Conservation (phyloP, 345 rosid genomes). For the Turnera subulata region DNA sequence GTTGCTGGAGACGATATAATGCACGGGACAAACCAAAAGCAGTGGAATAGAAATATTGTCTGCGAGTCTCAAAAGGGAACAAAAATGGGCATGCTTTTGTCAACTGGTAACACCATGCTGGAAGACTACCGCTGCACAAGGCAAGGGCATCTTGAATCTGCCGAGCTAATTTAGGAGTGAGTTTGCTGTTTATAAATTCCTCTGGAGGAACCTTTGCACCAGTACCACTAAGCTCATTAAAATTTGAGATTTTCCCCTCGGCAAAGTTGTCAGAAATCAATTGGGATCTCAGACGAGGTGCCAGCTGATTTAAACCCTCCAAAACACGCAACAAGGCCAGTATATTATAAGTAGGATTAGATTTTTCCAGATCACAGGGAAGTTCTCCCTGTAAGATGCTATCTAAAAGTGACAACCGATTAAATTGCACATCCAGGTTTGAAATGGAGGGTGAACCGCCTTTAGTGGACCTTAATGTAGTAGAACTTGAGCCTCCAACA, state of each 20-base stretch:
- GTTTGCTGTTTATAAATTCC: constrained; percentile 83
- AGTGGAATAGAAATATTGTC: constrained; percentile 95
- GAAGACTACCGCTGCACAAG: constrained; percentile 96
- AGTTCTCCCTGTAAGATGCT: constrained; percentile 89
- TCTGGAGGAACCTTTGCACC: constrained; percentile 65
- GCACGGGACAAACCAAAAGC: constrained; percentile 99
- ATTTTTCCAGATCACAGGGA: constrained; percentile 92
- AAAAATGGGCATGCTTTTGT: constrained; percentile 94
- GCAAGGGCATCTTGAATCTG: constrained; percentile 99
- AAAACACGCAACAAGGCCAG: constrained; percentile 79
- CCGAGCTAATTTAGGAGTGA: constrained; percentile 94
- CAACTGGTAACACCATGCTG: constrained; percentile 96
- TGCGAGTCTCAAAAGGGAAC: constrained; percentile 95
- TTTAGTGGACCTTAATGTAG: constrained; percentile 52
- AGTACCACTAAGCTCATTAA: constrained; percentile 48
- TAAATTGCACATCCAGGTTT: constrained; percentile 45
- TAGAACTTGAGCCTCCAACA: constrained; percentile 58
- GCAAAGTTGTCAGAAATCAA: constrained; percentile 53
- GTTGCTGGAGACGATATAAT: constrained; percentile 94
- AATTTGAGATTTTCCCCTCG: constrained; percentile 54
- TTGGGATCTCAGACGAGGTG: constrained; percentile 77
- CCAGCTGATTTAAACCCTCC: constrained; percentile 93
- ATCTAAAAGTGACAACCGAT: constrained; percentile 69
- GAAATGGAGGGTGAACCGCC: constrained; percentile 41
- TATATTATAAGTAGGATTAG: constrained; percentile 84